Evolutionary conservation across 805 yeast genomes (phyloP), one percentile per base, ranked within the genome.

Genomic region (Candida qinlingensis): DNA sequence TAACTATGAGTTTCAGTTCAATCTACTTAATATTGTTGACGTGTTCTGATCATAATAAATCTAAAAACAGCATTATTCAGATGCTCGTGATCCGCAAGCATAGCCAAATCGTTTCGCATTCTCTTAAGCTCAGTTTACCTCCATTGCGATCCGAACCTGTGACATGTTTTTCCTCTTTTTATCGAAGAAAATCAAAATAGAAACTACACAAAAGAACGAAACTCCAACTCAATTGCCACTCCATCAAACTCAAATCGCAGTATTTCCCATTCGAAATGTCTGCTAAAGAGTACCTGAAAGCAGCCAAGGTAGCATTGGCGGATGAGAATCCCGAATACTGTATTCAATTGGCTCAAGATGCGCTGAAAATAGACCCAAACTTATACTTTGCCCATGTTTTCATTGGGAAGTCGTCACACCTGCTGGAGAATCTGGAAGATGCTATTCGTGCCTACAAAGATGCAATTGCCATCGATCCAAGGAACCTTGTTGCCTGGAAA

Each of bases 401-500:
- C 57, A 68, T 77, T 43, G 97, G 94, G 7, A 89, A 87, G 61
- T 77, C 89, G 1, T 70, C 75, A 48, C 81, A 80, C 50, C 61
- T 76, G 7, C 56, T 74, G 46, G 62, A 69, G 11, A 65, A 76
- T 6, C 49, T 61, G 5, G 58, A 61, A 2, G 56, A 63, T 4
- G 83, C 87, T 0, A 53, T 66, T 10, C 54, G 53, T 28, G 63
- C 75, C 9, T 84, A 82, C 56, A 57, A 58, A 31, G 60, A 57
- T 25, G 90, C 90, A 0, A 74, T 79, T 3, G 56, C 62, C 6
- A 45, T 81, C 1, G 76, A 80, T 30, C 74, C 79, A 0, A 69
- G 70, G 2, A 79, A 83, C 44, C 54, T 80, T 2, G 63, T 77
- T 28, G 95, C 90, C 0, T 91, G 94, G 95, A 88, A 87, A 59